Conservation (phyloP, 176 grass and related monocot species). For the Cocos nucifera region DNA sequence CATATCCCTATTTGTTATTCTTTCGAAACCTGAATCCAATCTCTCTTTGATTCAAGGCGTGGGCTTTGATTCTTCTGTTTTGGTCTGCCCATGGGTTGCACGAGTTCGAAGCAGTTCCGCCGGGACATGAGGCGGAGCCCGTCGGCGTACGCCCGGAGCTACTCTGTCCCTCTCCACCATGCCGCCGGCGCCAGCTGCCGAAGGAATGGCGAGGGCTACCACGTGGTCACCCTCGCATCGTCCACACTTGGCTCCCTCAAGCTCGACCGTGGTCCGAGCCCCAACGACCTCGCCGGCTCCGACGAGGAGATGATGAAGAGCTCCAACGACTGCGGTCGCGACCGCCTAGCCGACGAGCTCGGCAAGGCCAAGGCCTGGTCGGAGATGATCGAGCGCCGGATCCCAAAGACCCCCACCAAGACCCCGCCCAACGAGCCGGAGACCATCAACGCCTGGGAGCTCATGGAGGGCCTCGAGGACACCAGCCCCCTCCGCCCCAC, state of each 20-base stretch:
- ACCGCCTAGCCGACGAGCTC: neutral
- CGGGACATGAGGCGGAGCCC: constrained; percentile 23
- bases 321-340: constrained; percentile 16
- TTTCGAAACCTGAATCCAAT: no score
- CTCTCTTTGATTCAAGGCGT: no score
- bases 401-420: constrained; percentile 39
- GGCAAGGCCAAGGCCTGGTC: constrained; percentile 17
- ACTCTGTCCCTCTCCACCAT: constrained; percentile 20
- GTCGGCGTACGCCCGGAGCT: constrained; percentile 35
- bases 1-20: no score
- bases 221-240: constrained; percentile 66
- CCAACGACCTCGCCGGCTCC: constrained; percentile 1
- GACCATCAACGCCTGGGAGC: constrained; percentile 93
- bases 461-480: constrained; percentile 94
- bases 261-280: constrained; percentile 31
- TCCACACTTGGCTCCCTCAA: constrained; percentile 68
- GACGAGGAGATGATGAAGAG: constrained; percentile 57
- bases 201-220: constrained; percentile 10
- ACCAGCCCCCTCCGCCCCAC: constrained; percentile 14
- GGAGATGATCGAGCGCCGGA: constrained; percentile 32
- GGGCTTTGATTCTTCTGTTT: neutral
- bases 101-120: constrained; percentile 63
- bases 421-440: constrained; percentile 53
- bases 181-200: neutral
- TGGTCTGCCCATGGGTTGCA: constrained; percentile 57